Base-by-base conservation (phyloP, 495 filamentous ascomycete species). In the Aspergillus coremiiformis region DNA sequence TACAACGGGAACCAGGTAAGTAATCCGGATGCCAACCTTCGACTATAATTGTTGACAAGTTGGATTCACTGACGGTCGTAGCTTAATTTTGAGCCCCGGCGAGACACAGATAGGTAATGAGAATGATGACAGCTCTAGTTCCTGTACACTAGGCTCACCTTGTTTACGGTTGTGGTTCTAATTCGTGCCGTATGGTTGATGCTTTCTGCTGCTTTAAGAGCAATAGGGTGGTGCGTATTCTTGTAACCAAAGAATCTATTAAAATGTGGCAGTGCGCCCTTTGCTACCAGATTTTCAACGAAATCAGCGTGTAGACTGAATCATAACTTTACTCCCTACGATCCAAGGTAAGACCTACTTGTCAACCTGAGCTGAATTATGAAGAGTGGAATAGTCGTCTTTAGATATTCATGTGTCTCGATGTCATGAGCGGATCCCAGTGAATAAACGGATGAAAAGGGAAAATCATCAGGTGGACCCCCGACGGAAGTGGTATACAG, bases 1-100 rank as follows among this genome's bases (percentile, higher is more conserved):
- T 95, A 95, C 63, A 95, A 95, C 66, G 90, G 90, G 4, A 95
- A 95, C 60, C 86, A 88, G 65, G 87, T 91, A 74, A 52, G 84
- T 58, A n/a, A 21, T 26, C 5, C n/a, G 11, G 5, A 35, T 4
- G 2, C 10, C 12, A 5, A 14, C 2, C 12, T 12, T 8, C 6
- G 39, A 39, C 37, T 21, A 41, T 3, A 11, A 10, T n/a, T 33
- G 10, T 2, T 8, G n/a, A 23, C 0, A 15, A 21, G 4, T 48
- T 30, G n/a, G 22, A 29, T 41, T 21, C 33, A 29, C 29, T 52
- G n/a, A 24, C 27, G 26, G 2, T 6, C 49, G 39, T 51, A 89
- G 84, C 72, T 87, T 41, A 90, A 88, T 58, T 91, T 91, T 53
- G 78, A 91, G 61, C 84, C 86, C 2, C 80, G 81, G 47, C 71